Base-by-base conservation (phyloP, 1,139 yeast genomes). In the Candida anutae region DNA sequence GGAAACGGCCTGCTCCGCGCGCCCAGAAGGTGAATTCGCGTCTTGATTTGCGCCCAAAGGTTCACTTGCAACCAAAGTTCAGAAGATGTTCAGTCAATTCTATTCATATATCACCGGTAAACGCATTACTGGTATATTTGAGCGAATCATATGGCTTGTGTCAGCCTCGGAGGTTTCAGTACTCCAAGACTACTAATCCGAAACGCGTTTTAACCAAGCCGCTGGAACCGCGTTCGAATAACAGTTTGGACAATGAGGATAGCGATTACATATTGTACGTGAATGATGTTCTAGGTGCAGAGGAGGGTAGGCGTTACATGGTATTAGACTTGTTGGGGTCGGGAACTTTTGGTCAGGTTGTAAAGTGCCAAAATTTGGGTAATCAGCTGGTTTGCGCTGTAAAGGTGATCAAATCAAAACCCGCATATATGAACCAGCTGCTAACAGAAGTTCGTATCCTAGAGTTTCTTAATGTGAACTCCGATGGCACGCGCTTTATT, bases 291-390 rank as follows among this genome's bases (percentile, higher is more conserved):
- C 59, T 93, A 26, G 98, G 98, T 3, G 69, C 76, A 2, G 93
- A 85, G 46, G 95, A 85, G 42, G 88, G 87, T 31, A 65, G 90
- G 32, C 79, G 84, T 48, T 88, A 88, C 49, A 67, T 90, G 45
- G 96, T 93, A 4, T 59, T 90, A 37, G 97, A 90, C 53, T 69
- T 90, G 15, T 58, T 93, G 25, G 99, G 99, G 1, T 90, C 88
- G 39, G 99, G 99, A 3, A 88, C 98, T 1, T 90, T 93, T 66
- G 98, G 98, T 4, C 99, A 90, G 55, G 99, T 93, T 30, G 97
- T 88, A 19, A 90, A 90, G 55, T 90, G 97, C 56, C 98, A 90
- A 54, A 87, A 90, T 51, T 64, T 90, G 53, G 63, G 76, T 27
- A 87, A 93, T 26, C 93, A 85, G 48, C 88, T 85, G 35, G 76